A percentile compares a stretch with the other conserved stretches of the same genome.
These are phyloP conservation scores for Lentinula detonsa DNA, from an alignment of 768 basidiomycete genomes.

Conservation along the genomic window DNA sequence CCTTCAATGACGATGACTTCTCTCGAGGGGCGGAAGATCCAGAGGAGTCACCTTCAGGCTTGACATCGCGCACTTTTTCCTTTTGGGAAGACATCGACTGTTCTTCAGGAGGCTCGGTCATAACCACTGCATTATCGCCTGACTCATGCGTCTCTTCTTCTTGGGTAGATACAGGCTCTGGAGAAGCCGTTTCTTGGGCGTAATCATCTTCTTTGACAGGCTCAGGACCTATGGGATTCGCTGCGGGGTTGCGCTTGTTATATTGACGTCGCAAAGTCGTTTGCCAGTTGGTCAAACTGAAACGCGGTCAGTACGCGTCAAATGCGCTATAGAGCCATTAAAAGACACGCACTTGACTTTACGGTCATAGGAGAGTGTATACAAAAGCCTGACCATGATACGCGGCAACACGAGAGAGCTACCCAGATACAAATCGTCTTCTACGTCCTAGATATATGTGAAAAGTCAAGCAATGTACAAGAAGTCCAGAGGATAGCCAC, in stretches of 20 bases:
- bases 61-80: background rate
- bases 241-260: slow-evolving; percentile 59
- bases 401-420: slow-evolving; percentile 59
- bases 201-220: slow-evolving; percentile 27
- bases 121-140: background rate
- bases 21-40: background rate
- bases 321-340: slow-evolving; percentile 8
- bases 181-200: slow-evolving; percentile 20
- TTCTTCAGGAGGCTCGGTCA: background rate
- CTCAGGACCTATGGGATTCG: slow-evolving; percentile 69
- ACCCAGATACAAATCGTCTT: slow-evolving; percentile 64
- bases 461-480: slow-evolving; percentile 5
- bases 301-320: slow-evolving; percentile 15
- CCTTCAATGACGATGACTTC: background rate
- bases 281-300: slow-evolving; percentile 75
- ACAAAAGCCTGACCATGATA: slow-evolving; percentile 69
- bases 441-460: slow-evolving; percentile 54
- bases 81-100: background rate
- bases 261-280: slow-evolving; percentile 73
- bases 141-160: background rate
- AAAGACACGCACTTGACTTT: slow-evolving; percentile 59
- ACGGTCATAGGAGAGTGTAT: slow-evolving; percentile 72
- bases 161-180: slow-evolving; percentile 9
- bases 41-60: background rate
- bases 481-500: slow-evolving; percentile 17